phyloP scores from a whole-genome alignment of 2,329 filamentous ascomycete genomes.

The Fusarium aywerte region DNA sequence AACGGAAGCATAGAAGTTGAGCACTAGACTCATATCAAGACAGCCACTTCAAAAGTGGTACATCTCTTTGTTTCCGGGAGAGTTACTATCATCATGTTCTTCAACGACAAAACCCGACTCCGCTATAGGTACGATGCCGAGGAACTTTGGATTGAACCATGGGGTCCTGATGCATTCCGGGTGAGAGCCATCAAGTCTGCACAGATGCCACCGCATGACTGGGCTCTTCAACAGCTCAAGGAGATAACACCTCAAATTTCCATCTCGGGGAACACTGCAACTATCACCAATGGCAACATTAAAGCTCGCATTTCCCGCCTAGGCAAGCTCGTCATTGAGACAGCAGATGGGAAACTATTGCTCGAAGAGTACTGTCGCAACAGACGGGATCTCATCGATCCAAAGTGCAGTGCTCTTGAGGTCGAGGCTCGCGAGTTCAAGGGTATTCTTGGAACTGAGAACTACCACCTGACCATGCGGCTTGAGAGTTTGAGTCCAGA shows the following conservation, averaged over 20 bases:
- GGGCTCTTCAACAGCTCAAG: conserved; percentile 10
- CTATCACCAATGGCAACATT: conserved; percentile 47
- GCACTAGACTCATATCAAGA: neutral
- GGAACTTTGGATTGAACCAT: conserved; percentile 20
- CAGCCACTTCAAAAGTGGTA: neutral
- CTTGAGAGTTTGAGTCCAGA: conserved; percentile 65
- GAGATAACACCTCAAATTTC: conserved; percentile 3
- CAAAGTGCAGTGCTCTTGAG: conserved; percentile 67
- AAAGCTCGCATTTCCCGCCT: conserved; percentile 44
- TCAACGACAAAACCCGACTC: conserved; percentile 16
- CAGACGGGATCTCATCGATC: conserved; percentile 59
- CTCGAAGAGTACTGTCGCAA: conserved; percentile 50
- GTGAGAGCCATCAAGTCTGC: conserved; percentile 13
- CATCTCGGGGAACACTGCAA: neutral
- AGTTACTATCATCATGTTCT: conserved; percentile 5
- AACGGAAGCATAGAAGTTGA: neutral
- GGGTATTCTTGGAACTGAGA: conserved; percentile 59
- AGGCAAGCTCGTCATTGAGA: conserved; percentile 48
- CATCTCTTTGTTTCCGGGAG: neutral
- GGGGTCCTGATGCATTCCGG: conserved; percentile 16
- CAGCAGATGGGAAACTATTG: conserved; percentile 43
- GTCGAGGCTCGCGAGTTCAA: conserved; percentile 69
- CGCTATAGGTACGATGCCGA: conserved; percentile 18
- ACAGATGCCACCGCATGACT: conserved; percentile 7
- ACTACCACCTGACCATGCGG: conserved; percentile 67